These are phyloP conservation scores for Trifolium repens DNA, from an alignment of 306 rosid genomes.

Conservation along the genomic window DNA sequence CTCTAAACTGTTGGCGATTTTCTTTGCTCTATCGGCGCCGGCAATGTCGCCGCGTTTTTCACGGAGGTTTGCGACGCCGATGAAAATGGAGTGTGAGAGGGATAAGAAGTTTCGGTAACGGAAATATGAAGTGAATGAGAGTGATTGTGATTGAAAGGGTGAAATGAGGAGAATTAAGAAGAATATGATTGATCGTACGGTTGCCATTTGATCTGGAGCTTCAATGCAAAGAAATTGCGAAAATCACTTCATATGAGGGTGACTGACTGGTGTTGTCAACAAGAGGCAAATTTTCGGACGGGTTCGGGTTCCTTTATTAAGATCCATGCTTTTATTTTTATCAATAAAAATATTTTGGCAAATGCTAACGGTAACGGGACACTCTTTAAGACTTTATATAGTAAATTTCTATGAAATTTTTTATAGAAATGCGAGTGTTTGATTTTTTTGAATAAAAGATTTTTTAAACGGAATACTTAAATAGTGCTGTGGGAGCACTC, in stretches of 20 bases:
- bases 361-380: too few species aligned
- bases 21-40: constrained; percentile 63
- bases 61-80: constrained; percentile 77
- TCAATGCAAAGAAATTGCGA: neutral
- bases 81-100: constrained; percentile 66
- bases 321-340: too few species aligned
- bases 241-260: neutral
- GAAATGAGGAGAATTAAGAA: constrained; percentile 49
- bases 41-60: constrained; percentile 60
- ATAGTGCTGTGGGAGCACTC: too few species aligned
- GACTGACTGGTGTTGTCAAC: neutral
- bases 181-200: constrained; percentile 50
- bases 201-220: constrained; percentile 46
- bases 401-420: too few species aligned
- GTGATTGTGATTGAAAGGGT: constrained; percentile 54
- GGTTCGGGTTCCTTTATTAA: neutral
- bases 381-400: too few species aligned
- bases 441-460: too few species aligned
- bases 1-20: constrained; percentile 60
- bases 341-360: too few species aligned
- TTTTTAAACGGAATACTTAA: too few species aligned
- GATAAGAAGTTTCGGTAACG: constrained; percentile 58
- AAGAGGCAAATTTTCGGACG: neutral
- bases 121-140: constrained; percentile 56
- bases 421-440: too few species aligned